Evolutionary conservation across 768 basidiomycete species (phyloP), one percentile per base, ranked within the genome.

Genomic region (Trametes cinnabarina): DNA sequence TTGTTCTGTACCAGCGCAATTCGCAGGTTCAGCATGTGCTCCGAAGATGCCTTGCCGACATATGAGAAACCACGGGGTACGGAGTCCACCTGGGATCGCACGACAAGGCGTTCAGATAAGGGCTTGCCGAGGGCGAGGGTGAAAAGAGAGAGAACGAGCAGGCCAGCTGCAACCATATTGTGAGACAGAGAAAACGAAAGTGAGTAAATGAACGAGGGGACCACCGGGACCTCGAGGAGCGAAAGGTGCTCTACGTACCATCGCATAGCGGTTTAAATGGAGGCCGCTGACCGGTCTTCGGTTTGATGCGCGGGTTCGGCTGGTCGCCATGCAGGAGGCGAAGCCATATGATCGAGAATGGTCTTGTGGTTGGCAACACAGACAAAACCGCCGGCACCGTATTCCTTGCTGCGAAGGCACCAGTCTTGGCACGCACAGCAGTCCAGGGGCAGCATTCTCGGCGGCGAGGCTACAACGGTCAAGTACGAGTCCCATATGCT

Each of bases 1-100:
- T 78, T 66, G 51, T 63, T 71, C 58, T 73, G 73, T n/a, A 65
- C 65, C 47, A 78, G 69, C 10, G 71, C 76, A 43, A 78, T 65
- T 47, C 75, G 74, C 49, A 78, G 64, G 52, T 68, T 73, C 30
- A 80, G 64, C 8, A 63, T 62, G 2, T 68, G 58, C 55, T 71
- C 67, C 9, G 65, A 50, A 12, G 67, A 42, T 1, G 74, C 73
- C 40, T 68, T 50, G 19, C 69, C 70, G 15, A 51, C 50, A 37
- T 61, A 62, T 9, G 67, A 57, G 61, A 75, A 76, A 15, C 68
- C 71, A 12, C 55, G 46, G 10, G 74, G 74, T 8, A 67, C 63
- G 4, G 30, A 32, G 6, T 53, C 54, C 30, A 72, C 63, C 49
- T 47, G 55, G 63, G 65, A 58, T 9, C 66, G 64, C 34, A 60